Evolutionary conservation across 108 stramenopile species (phyloP).

Genomic region (Fistulifera solaris): DNA sequence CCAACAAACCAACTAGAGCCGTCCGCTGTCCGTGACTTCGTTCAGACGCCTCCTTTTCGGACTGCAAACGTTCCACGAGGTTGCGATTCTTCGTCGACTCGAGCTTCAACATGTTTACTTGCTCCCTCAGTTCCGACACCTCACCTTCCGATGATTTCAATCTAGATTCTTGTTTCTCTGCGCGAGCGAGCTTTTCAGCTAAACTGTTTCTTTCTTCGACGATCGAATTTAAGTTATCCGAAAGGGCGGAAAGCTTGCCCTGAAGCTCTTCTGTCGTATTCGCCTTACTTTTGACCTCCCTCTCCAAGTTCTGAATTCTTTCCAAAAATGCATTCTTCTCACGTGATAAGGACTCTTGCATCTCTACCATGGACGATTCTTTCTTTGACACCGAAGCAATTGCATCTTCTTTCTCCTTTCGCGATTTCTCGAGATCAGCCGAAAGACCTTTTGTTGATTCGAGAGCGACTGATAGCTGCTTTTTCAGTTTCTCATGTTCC

Average conservation of each 20-base stretch:
- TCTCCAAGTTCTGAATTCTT: constrained; percentile 28
- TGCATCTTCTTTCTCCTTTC: constrained; percentile 35
- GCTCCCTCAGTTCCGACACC: constrained; percentile 47
- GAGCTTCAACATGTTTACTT: constrained; percentile 67
- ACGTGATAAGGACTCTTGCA: constrained; percentile 35
- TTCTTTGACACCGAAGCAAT: constrained; percentile 29
- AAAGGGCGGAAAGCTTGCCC: constrained; percentile 54
- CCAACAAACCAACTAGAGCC: constrained; percentile 83
- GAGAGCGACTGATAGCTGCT: constrained; percentile 31
- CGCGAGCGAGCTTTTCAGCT: constrained; percentile 43
- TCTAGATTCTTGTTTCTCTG: constrained; percentile 47
- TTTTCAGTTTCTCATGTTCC: constrained; percentile 34
- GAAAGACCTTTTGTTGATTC: constrained; percentile 25
- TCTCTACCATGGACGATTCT: constrained; percentile 31
- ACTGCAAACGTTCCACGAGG: constrained; percentile 58
- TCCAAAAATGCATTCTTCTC: constrained; percentile 19
- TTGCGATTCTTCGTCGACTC: constrained; percentile 64
- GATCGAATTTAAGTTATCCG: constrained; percentile 46
- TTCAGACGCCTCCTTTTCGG: constrained; percentile 72
- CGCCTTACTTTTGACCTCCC: constrained; percentile 22
- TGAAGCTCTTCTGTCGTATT: constrained; percentile 66
- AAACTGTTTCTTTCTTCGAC: constrained; percentile 59
- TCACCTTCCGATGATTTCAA: constrained; percentile 53
- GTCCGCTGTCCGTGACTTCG: constrained; percentile 80
- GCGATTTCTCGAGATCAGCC: constrained; percentile 34